Evolutionary conservation across 441 rosid species (phyloP).

Genomic region (Populus tomentosa): DNA sequence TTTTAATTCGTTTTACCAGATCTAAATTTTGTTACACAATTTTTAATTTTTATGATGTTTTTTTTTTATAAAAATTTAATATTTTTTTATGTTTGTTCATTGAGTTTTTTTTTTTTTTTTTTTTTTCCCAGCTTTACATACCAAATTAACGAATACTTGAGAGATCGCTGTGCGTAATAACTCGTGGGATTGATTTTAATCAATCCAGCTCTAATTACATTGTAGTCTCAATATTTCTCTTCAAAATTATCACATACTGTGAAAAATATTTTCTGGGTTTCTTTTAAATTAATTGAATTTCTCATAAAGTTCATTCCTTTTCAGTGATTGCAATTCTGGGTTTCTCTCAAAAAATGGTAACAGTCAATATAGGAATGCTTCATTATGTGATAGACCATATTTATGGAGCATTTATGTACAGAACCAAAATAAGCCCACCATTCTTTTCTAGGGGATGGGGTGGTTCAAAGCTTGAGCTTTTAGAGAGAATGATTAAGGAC

Average conservation of each 20-base stretch:
- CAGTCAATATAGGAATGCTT: conserved; percentile 76
- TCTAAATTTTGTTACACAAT: not conserved
- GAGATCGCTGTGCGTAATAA: not conserved
- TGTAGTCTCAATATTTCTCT: not conserved
- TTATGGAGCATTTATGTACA: conserved; percentile 89
- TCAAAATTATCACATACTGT: not conserved
- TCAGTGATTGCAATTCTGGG: conserved; percentile 12
- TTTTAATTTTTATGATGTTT: not conserved
- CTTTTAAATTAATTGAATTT: conserved; percentile 2
- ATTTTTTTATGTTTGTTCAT: not conserved
- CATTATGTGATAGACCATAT: conserved; percentile 87
- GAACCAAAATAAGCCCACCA: conserved; percentile 71
- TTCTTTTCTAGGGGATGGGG: conserved; percentile 98
- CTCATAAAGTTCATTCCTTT: not conserved
- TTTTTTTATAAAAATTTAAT: not conserved
- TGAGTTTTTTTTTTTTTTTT: not conserved
- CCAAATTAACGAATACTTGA: not conserved
- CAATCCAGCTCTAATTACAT: not conserved
- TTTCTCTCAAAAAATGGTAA: conserved; percentile 45
- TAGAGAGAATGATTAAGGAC: conserved; percentile 71
- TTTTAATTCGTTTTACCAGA: not conserved
- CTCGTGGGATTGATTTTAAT: not conserved
- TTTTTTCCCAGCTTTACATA: not conserved
- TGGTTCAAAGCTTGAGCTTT: conserved; percentile 73
- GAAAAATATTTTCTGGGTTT: conserved; percentile 18